Base-by-base conservation (phyloP, 2,329 filamentous ascomycete genomes). In the Pyricularia grisea region DNA sequence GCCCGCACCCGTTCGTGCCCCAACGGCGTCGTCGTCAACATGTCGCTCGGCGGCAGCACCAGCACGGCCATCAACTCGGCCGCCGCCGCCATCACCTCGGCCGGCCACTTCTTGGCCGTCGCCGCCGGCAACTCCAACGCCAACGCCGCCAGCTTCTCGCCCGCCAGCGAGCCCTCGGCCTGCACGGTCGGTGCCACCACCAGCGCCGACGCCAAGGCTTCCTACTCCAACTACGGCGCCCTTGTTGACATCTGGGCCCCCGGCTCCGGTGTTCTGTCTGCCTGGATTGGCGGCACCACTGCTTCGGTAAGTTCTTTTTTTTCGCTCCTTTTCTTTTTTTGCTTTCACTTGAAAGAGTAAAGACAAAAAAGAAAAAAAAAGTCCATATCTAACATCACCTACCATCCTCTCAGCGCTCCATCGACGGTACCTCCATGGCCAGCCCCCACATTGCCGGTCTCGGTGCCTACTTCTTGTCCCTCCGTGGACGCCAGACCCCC, bases 141-240 rank as follows among this genome's bases (percentile, higher is more conserved):
- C 23, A 78, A 86, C 71, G 83, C 84, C 1, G 71, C 74, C 23
- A 76, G 76, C 72, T 80, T 74, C 68, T 86, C 84, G 0, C 84
- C 84, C 2, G 82, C 84, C 23, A 84, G 81, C 0, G 82, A 82
- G 72, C 69, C 79, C 3, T 76, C 74, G 30, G 85, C 79, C 50
- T 85, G 85, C 76, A 87, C 85, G 1, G 83, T 87, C n/a, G 85
- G 83, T 27, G 82, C 84, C 27, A 83, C 80, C 33, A 77, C 78
- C 60, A 72, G 68, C 17, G 73, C 71, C 65, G 81, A 85, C 71
- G 73, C 72, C 60, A 76, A 79, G 42, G 78, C 85, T 31, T 76
- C 74, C 65, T 86, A 81, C 79, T 86, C 84, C 75, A 87, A 87
- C 81, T 85, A 78, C 67, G 85, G 85, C 68, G 69, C 74, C 30